phyloP scores from a whole-genome alignment of 2,329 filamentous ascomycete species.

The Fusarium cyanostomum region DNA sequence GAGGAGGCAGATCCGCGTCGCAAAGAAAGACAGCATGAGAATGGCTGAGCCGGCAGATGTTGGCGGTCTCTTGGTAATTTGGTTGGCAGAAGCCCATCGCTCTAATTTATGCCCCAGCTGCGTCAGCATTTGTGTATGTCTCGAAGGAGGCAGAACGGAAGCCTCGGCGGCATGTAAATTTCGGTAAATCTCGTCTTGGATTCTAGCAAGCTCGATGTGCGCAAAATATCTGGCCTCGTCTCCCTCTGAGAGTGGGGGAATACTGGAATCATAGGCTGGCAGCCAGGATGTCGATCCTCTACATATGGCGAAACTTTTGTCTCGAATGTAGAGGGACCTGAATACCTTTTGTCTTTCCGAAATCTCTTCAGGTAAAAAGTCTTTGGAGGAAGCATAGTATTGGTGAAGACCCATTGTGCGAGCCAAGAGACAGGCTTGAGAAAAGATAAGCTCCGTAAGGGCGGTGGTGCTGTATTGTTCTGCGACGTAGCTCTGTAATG shows the following conservation, averaged over 20 bases:
- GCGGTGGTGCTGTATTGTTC: conserved; percentile 41
- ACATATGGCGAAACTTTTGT: conserved; percentile 38
- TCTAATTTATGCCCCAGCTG: conserved; percentile 36
- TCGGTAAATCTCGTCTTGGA: conserved; percentile 40
- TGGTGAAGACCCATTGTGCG: conserved; percentile 43
- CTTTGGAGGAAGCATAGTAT: conserved; percentile 12
- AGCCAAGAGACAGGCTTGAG: conserved; percentile 40
- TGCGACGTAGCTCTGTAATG: conserved; percentile 36
- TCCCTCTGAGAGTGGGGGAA: not conserved
- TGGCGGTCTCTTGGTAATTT: conserved; percentile 17
- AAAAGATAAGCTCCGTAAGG: conserved; percentile 39
- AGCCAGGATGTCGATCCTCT: conserved; percentile 36
- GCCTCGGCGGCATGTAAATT: conserved; percentile 24
- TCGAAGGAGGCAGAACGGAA: conserved; percentile 3
- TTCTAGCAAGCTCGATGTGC: conserved; percentile 35
- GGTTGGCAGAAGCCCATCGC: conserved; percentile 31
- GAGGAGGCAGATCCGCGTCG: conserved; percentile 35
- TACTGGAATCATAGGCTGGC: conserved; percentile 27
- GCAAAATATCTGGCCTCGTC: conserved; percentile 16
- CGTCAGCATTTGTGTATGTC: conserved; percentile 14
- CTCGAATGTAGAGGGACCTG: conserved; percentile 39
- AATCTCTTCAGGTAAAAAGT: conserved; percentile 11
- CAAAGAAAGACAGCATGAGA: conserved; percentile 36
- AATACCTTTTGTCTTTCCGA: conserved; percentile 39
- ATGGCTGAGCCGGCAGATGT: conserved; percentile 13